phyloP scores from a whole-genome alignment of 129 eudicot species.

The Kitagawia praeruptora region DNA sequence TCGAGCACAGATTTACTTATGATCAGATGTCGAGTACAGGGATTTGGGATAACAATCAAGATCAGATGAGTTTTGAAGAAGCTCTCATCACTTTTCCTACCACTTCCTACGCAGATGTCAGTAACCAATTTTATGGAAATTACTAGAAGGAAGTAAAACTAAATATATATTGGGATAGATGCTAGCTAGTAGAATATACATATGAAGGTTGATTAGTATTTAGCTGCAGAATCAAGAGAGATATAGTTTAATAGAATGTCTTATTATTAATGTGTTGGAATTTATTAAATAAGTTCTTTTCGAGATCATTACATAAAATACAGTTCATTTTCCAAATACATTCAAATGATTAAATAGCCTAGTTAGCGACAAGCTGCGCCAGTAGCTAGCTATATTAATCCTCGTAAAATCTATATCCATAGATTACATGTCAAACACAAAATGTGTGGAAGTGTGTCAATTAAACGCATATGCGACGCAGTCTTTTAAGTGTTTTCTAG shows the following conservation, averaged over 20 bases:
- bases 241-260: neutral
- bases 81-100: neutral
- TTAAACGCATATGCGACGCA: too few species aligned
- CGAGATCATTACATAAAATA: too few species aligned
- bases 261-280: neutral
- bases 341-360: neutral
- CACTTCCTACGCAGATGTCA: neutral
- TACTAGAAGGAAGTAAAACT: neutral
- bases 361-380: neutral
- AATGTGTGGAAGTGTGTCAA: too few species aligned
- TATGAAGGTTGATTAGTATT: neutral
- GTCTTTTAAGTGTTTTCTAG: neutral
- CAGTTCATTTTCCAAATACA: neutral
- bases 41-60: constrained; percentile 1
- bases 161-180: neutral
- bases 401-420: too few species aligned
- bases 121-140: constrained; percentile 7
- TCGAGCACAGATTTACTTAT: neutral
- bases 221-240: neutral
- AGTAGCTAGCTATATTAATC: neutral
- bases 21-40: neutral
- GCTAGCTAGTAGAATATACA: neutral
- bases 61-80: neutral
- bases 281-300: too few species aligned
- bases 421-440: neutral